Percentiles rank a stretch among this genome's conserved stretches.
phyloP scores from a whole-genome alignment of 345 rosid species.

The Barbarea vulgaris region DNA sequence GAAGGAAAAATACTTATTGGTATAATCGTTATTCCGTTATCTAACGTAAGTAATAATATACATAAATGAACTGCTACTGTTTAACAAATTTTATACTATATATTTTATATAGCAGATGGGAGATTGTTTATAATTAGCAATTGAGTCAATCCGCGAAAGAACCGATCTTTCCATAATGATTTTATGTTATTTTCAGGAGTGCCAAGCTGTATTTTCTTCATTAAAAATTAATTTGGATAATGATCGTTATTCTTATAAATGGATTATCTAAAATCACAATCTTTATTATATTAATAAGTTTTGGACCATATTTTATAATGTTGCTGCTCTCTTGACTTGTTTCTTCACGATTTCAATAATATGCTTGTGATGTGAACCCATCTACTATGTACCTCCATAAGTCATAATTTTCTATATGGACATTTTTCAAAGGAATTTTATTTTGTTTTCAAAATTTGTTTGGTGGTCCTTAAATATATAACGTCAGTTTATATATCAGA shows the following conservation, averaged over 20 bases:
- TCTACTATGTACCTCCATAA: conserved; percentile 15
- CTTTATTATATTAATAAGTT: neutral
- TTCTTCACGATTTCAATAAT: conserved; percentile 39
- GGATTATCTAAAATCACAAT: conserved; percentile 9
- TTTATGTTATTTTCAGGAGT: conserved; percentile 31
- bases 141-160: conserved; percentile 32
- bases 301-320: conserved; percentile 30
- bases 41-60: neutral
- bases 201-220: conserved; percentile 29
- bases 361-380: conserved; percentile 39
- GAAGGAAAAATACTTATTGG: too few species aligned
- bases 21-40: neutral
- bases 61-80: neutral
- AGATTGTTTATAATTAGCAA: conserved; percentile 7
- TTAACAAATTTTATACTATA: neutral
- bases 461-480: conserved; percentile 24
- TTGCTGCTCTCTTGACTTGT: conserved; percentile 40
- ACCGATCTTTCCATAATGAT: conserved; percentile 13
- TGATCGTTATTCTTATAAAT: conserved; percentile 17
- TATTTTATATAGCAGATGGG: conserved; percentile 29
- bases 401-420: conserved; percentile 11
- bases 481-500: conserved; percentile 16
- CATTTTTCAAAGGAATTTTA: neutral
- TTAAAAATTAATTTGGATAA: conserved; percentile 18
- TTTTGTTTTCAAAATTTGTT: neutral